Conservation (phyloP, 495 filamentous ascomycete genomes). For the Neurospora sp. region DNA sequence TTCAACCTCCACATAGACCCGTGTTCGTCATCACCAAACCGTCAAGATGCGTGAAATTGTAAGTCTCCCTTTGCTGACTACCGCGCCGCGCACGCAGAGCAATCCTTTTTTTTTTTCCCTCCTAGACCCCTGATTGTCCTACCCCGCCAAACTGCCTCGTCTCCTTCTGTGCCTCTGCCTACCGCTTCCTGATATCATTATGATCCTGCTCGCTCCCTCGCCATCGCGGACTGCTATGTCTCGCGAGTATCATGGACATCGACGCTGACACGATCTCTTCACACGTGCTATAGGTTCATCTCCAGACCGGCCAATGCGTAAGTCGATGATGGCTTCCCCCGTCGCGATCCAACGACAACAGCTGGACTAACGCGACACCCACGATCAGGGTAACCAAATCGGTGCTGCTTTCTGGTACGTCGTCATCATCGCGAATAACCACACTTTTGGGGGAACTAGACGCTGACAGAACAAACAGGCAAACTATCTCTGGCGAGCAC, state of each 20-base stretch:
- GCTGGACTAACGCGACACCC: constrained; percentile 19
- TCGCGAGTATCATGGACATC: not conserved
- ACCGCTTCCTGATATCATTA: not conserved
- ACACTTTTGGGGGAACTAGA: not conserved
- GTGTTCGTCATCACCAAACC: constrained; percentile 23
- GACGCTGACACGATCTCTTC: constrained; percentile 27
- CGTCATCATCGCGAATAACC: not conserved
- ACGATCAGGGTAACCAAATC: constrained; percentile 91
- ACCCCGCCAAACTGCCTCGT: not conserved
- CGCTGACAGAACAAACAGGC: constrained; percentile 29
- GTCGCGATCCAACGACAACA: constrained; percentile 8
- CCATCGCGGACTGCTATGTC: not conserved
- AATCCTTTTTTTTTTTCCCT: not conserved
- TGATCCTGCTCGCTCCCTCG: not conserved
- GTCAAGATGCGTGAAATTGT: constrained; percentile 90
- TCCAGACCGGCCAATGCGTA: constrained; percentile 99
- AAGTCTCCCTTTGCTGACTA: constrained; percentile 38
- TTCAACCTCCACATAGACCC: constrained; percentile 15
- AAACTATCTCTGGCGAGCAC: constrained; percentile 97
- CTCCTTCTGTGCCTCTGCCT: not conserved
- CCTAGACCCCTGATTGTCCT: not conserved
- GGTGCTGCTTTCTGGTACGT: constrained; percentile 94
- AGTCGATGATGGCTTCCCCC: constrained; percentile 32
- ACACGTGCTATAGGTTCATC: constrained; percentile 67
- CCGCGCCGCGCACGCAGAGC: not conserved